These are phyloP conservation scores for Phytophthora vignae DNA, from an alignment of 352 stramenopile genomes.

Conservation along the genomic window DNA sequence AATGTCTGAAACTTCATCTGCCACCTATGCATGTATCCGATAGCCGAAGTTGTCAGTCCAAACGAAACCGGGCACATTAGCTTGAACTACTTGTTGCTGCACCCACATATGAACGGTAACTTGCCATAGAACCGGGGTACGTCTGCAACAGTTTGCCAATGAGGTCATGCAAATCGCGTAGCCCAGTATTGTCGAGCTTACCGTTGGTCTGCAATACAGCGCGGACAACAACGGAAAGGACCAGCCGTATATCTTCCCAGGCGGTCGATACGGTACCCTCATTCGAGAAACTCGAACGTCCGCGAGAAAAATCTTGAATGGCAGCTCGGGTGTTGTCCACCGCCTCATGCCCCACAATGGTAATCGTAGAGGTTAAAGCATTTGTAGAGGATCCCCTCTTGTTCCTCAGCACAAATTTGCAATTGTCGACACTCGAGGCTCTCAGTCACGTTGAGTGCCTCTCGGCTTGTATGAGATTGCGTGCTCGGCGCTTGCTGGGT, in stretches of 20 bases:
- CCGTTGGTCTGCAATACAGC: not conserved
- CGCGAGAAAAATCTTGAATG: not conserved
- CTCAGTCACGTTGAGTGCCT: not conserved
- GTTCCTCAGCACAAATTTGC: not conserved
- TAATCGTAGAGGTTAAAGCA: not conserved
- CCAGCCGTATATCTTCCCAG: not conserved
- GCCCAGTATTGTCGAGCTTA: not conserved
- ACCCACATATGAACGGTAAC: too few species aligned
- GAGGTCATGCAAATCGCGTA: not conserved
- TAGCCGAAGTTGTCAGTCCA: too few species aligned
- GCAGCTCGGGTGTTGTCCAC: not conserved
- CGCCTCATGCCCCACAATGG: too few species aligned
- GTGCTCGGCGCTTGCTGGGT: not conserved
- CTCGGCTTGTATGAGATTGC: not conserved
- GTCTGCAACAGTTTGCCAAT: not conserved
- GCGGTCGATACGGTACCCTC: not conserved
- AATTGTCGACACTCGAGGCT: not conserved
- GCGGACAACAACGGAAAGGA: not conserved
- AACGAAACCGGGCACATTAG: too few species aligned
- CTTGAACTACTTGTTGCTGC: too few species aligned
- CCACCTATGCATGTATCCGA: too few species aligned
- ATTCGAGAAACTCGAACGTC: not conserved
- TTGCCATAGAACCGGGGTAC: not conserved
- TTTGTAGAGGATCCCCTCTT: not conserved
- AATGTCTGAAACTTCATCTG: too few species aligned